Conservation (phyloP, 2,329 filamentous ascomycete species). For the Mollisia scopiformis region DNA sequence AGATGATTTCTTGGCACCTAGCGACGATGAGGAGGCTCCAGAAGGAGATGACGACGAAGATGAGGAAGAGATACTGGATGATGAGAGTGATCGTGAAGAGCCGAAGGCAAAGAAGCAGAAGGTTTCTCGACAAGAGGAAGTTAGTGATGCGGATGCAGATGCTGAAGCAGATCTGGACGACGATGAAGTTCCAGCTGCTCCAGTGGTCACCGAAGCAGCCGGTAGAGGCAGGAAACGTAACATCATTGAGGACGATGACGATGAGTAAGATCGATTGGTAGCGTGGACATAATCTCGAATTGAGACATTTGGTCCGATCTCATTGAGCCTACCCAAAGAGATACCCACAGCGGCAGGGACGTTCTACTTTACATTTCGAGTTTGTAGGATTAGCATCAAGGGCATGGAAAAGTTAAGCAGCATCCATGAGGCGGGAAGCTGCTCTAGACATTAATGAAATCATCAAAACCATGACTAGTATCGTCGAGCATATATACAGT, state of each 20-base stretch:
- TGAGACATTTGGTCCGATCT: neutral
- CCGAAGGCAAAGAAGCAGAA: conserved; percentile 38
- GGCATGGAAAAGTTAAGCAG: neutral
- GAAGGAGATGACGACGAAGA: conserved; percentile 62
- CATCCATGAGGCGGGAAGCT: neutral
- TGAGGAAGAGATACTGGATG: conserved; percentile 46
- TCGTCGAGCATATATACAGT: too few relatives aligned
- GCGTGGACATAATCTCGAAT: neutral
- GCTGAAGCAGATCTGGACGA: conserved; percentile 60
- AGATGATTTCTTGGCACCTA: conserved; percentile 77
- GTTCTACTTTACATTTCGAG: neutral
- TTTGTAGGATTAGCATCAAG: neutral
- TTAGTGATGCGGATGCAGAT: conserved; percentile 51
- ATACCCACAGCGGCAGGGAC: neutral
- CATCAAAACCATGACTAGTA: neutral
- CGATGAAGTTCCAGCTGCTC: conserved; percentile 41
- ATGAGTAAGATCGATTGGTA: conserved; percentile 29
- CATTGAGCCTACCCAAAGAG: neutral
- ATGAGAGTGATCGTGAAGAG: conserved; percentile 43
- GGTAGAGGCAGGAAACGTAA: conserved; percentile 53
- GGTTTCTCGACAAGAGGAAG: conserved; percentile 39
- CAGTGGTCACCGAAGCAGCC: conserved; percentile 39
- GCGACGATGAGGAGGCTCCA: conserved; percentile 65
- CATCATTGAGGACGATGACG: conserved; percentile 63
- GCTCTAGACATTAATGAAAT: neutral